These are phyloP conservation scores for Fraxinus sp. DNA, from an alignment of 305 asterid species.

Conservation along the genomic window DNA sequence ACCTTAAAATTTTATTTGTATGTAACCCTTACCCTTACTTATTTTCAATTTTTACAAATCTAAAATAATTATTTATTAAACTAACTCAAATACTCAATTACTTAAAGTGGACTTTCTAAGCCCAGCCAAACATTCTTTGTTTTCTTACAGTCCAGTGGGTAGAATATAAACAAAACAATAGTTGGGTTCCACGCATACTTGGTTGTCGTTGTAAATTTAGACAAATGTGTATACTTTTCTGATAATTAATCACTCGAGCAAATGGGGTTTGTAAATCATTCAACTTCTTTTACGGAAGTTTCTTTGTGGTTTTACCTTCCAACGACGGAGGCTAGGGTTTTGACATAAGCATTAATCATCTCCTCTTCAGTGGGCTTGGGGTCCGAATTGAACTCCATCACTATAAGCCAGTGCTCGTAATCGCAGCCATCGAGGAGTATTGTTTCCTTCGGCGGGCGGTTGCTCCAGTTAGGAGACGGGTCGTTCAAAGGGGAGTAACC, in stretches of 20 bases:
- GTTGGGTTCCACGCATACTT: background rate
- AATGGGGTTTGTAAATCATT: background rate
- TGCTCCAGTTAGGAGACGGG: slow-evolving; percentile 97
- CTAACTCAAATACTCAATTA: background rate
- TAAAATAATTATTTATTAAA: background rate
- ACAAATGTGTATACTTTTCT: background rate
- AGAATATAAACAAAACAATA: background rate
- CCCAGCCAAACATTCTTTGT: background rate
- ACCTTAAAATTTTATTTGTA: background rate
- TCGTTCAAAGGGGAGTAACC: slow-evolving; percentile 87
- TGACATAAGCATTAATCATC: slow-evolving; percentile 69
- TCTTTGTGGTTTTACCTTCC: slow-evolving; percentile 53
- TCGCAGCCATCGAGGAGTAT: slow-evolving; percentile 88
- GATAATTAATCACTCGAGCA: background rate
- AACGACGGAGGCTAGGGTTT: slow-evolving; percentile 70
- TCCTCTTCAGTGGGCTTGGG: slow-evolving; percentile 71
- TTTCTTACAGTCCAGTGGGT: background rate
- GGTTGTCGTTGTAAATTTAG: background rate
- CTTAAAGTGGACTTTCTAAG: background rate
- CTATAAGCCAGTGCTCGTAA: slow-evolving; percentile 94
- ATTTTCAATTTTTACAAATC: background rate
- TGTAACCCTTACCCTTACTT: background rate
- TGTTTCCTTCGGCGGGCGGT: slow-evolving; percentile 89
- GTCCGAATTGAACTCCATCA: slow-evolving; percentile 66
- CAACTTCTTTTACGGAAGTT: background rate